phyloP scores from a whole-genome alignment of 2,329 filamentous ascomycete genomes.

The Endothia cerciana region DNA sequence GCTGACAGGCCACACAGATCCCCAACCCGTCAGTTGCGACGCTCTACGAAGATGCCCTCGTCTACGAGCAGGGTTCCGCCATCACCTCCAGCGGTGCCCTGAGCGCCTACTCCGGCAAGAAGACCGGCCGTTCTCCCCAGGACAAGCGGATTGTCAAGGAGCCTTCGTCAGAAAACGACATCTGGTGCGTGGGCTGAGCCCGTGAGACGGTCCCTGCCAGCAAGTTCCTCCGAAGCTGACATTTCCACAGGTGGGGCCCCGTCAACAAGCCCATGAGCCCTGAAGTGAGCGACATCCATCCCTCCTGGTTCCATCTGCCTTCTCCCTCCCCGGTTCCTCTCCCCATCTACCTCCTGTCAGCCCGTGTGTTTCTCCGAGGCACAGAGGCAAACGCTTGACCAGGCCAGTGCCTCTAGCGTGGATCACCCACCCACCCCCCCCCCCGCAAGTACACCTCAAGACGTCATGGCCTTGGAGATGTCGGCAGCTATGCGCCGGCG shows the following conservation, averaged over 20 bases:
- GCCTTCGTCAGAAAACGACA: conserved; percentile 80
- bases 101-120: conserved; percentile 96
- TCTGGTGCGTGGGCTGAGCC: conserved; percentile 61
- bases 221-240: conserved; percentile 38
- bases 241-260: conserved; percentile 71
- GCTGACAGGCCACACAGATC: conserved; percentile 49
- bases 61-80: conserved; percentile 94
- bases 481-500: background rate
- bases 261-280: conserved; percentile 99
- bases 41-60: conserved; percentile 96
- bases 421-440: too few species aligned
- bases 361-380: too few species aligned
- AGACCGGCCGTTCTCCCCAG: conserved; percentile 94
- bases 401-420: background rate
- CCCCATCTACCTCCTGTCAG: too few species aligned
- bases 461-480: conserved; percentile 30
- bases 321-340: too few species aligned
- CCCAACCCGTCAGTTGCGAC: conserved; percentile 94
- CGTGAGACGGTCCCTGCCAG: background rate
- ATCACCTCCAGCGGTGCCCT: conserved; percentile 95
- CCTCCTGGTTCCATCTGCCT: too few species aligned
- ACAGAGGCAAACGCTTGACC: background rate
- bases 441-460: too few species aligned
- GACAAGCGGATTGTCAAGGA: conserved; percentile 99
- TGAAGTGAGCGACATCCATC: conserved; percentile 68